Percentiles rank a stretch among this genome's conserved stretches.
Conservation (phyloP, 1,284 basidiomycete species). For the Peniophora sp. region DNA sequence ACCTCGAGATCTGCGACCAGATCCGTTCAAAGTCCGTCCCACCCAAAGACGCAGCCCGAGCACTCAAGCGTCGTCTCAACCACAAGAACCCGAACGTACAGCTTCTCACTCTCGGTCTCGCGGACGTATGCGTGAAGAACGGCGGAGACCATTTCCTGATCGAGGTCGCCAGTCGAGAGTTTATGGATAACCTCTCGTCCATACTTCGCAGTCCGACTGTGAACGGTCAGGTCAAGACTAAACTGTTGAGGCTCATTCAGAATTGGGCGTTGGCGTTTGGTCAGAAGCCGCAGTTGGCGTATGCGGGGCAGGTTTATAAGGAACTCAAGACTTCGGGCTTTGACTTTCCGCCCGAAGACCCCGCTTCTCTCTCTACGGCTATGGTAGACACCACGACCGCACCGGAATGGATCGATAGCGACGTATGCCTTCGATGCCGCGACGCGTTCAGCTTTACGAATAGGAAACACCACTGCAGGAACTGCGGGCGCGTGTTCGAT, state of each 20-base stretch:
- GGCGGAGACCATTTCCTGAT: conserved; percentile 88
- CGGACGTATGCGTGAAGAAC: conserved; percentile 96
- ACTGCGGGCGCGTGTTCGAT: conserved; percentile 97
- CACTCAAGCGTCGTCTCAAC: conserved; percentile 80
- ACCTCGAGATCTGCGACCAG: conserved; percentile 95
- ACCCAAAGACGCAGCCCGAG: conserved; percentile 84
- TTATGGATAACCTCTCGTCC: conserved; percentile 87
- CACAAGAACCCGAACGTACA: conserved; percentile 98
- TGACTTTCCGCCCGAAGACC: conserved; percentile 78
- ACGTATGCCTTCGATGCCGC: conserved; percentile 91
- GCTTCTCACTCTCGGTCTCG: conserved; percentile 75
- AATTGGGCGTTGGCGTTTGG: conserved; percentile 92
- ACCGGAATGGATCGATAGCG: conserved; percentile 95
- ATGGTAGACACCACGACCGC: conserved; percentile 87
- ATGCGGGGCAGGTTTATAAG: conserved; percentile 77
- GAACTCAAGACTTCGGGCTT: conserved; percentile 71
- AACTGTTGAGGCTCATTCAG: conserved; percentile 77
- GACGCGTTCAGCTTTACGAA: conserved; percentile 93
- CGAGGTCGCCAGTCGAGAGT: conserved; percentile 83
- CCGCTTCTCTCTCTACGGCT: conserved; percentile 58
- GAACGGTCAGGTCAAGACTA: conserved; percentile 81
- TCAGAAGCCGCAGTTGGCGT: conserved; percentile 67
- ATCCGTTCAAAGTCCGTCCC: conserved; percentile 88
- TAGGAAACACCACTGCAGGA: conserved; percentile 97
- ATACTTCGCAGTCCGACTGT: conserved; percentile 68